Base-by-base conservation (phyloP, 495 filamentous ascomycete genomes). In the Hypoxylon cercidicola region DNA sequence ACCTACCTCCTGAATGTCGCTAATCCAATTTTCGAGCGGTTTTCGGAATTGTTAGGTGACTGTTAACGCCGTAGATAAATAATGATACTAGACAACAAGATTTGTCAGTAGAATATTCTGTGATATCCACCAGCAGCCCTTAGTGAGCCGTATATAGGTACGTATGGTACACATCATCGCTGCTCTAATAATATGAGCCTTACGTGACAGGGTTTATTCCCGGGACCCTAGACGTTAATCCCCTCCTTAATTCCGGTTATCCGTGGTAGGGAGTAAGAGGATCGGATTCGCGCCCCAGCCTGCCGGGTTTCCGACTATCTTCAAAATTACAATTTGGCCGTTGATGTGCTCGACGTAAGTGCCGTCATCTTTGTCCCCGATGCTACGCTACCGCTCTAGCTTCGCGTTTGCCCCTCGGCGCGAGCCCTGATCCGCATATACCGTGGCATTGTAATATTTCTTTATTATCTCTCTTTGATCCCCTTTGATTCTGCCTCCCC, bases 331-430 rank as follows among this genome's bases (percentile, higher is more conserved):
- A 18, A 25, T 21, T 48, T 3, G 23, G 28, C 37, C 41, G 34
- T 32, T 15, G 23, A 15, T 16, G 15, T 16, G 15, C 34, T 53
- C 47, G 62, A 55, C 48, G 43, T 57, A 50, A 60, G n/a, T 49
- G n/a, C 11, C 23, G 41, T 46, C 48, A 55, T 60, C 25, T 37
- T 30, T 53, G 19, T 60, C 37, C 37, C 37, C 39, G 49, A 60
- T 54, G 41, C 55, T 49, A 65, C 55, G 35, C 44, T 55, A 43
- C 50, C 30, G 30, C 20, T 40, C 47, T 51, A 45, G 44, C 18
- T 16, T 69, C 61, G 55, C 66, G 45, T 53, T 61, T 64, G 50
- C 32, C 39, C 28, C 13, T 51, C 34, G 35, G 19, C 49, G 66
- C 61, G 62, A 65, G 44, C 44, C 19, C 15, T 37, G 21, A n/a